phyloP scores from a whole-genome alignment of 345 rosid species.

The Trapa bicornis region DNA sequence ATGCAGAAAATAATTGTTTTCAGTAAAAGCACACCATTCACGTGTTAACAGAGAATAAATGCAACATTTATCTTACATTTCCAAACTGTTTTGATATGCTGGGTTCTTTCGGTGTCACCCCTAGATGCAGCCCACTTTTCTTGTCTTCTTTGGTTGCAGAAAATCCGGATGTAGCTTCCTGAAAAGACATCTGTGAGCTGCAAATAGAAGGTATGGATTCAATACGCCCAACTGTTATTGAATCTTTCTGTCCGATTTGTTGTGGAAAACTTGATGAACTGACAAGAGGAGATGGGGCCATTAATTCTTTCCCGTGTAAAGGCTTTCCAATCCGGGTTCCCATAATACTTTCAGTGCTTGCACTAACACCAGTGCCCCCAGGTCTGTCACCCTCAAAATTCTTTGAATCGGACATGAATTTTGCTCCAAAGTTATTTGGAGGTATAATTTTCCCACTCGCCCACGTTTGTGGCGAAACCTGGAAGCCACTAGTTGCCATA shows the following conservation, averaged over 20 bases:
- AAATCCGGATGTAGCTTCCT: constrained; percentile 38
- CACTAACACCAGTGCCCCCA: constrained; percentile 18
- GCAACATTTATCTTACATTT: constrained; percentile 33
- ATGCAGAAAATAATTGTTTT: not conserved
- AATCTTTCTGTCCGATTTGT: constrained; percentile 21
- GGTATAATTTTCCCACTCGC: constrained; percentile 25
- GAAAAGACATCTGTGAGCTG: constrained; percentile 36
- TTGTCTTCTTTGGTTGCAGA: constrained; percentile 31
- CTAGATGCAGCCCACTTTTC: constrained; percentile 24
- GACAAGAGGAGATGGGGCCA: constrained; percentile 19
- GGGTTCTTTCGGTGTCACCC: constrained; percentile 36
- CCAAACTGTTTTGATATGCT: constrained; percentile 56
- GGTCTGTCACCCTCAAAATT: constrained; percentile 20
- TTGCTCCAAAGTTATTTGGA: constrained; percentile 20
- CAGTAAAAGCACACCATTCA: not conserved
- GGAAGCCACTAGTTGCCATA: constrained; percentile 22
- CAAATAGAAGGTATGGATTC: constrained; percentile 53
- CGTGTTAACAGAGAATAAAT: not conserved
- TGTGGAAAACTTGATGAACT: constrained; percentile 20
- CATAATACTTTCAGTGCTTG: constrained; percentile 22
- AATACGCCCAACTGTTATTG: constrained; percentile 26
- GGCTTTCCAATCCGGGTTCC: constrained; percentile 27
- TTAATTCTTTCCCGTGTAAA: constrained; percentile 21
- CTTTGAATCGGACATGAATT: constrained; percentile 20
- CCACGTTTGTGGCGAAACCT: constrained; percentile 29